Evolutionary conservation across 345 rosid genomes (phyloP).

Genomic region (Murraya koenigii): DNA sequence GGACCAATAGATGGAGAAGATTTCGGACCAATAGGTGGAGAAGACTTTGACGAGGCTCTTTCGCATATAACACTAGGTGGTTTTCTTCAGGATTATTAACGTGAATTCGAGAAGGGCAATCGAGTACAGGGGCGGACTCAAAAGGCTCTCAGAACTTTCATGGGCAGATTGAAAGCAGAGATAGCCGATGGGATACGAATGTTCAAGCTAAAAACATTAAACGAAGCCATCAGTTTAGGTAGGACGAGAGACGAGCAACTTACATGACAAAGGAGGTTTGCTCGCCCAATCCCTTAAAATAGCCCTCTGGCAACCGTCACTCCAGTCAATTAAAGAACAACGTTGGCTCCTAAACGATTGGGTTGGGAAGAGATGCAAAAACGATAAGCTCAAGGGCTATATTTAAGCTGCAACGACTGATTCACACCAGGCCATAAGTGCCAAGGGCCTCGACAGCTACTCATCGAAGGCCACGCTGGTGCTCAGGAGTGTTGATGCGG

Average conservation of each 20-base stretch:
- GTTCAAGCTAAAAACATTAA: neutral
- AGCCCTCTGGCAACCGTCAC: neutral
- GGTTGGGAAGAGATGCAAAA: neutral
- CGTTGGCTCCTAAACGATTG: neutral
- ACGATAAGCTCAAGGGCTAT: neutral
- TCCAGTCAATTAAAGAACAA: too few relatives aligned
- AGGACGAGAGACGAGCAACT: constrained; percentile 2
- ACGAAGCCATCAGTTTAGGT: neutral
- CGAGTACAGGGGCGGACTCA: neutral
- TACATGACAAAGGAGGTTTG: neutral
- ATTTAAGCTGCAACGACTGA: neutral
- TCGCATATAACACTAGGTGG: neutral
- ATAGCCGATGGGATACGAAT: neutral
- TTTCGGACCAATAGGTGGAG: neutral
- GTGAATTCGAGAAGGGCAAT: neutral
- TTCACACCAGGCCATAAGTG: neutral
- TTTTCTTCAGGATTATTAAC: neutral
- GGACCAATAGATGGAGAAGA: neutral
- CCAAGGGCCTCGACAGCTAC: neutral
- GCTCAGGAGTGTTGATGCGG: too few relatives aligned
- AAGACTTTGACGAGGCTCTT: constrained; percentile 8
- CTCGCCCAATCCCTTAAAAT: neutral
- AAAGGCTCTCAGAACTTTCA: neutral
- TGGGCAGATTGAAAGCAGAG: neutral
- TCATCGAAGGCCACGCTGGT: neutral